These are phyloP conservation scores for Kodamaea leandrae DNA, from an alignment of 805 yeast genomes.

Conservation along the genomic window DNA sequence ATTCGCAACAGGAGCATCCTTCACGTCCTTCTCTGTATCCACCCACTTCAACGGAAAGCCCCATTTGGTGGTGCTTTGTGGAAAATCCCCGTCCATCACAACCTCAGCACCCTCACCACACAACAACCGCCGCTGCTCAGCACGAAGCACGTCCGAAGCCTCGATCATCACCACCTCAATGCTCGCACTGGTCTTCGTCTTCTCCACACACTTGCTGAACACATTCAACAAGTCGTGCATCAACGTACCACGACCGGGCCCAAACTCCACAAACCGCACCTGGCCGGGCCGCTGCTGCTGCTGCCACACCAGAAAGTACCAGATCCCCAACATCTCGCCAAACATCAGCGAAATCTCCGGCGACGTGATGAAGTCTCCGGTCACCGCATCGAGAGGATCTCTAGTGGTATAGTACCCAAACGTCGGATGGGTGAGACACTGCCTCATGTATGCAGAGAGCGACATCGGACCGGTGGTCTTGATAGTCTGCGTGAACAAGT, in stretches of 20 bases:
- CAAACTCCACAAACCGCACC: conserved; percentile 69
- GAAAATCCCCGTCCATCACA: conserved; percentile 28
- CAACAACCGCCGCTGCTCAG: conserved; percentile 51
- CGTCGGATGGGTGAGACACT: conserved; percentile 74
- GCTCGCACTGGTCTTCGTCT: conserved; percentile 19
- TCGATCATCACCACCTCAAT: conserved; percentile 61
- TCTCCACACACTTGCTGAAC: conserved; percentile 40
- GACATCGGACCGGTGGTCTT: conserved; percentile 76
- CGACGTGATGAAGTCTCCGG: conserved; percentile 79
- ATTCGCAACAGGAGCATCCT: conserved; percentile 39
- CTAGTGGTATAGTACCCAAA: conserved; percentile 77
- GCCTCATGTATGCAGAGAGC: conserved; percentile 72
- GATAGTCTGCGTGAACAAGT: conserved; percentile 47
- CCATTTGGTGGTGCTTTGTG: conserved; percentile 45
- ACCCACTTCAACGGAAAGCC: conserved; percentile 57
- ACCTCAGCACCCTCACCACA: conserved; percentile 32
- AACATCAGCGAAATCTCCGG: conserved; percentile 87
- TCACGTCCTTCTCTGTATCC: conserved; percentile 52
- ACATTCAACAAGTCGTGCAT: conserved; percentile 60
- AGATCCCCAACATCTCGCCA: conserved; percentile 80
- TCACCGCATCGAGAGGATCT: conserved; percentile 60
- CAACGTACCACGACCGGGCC: conserved; percentile 83
- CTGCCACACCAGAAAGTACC: conserved; percentile 60
- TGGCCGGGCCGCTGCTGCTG: conserved; percentile 48
- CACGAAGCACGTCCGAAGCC: conserved; percentile 63